These are phyloP conservation scores for Lactifluus hygrophoroides DNA, from an alignment of 768 basidiomycete genomes.

Conservation along the genomic window DNA sequence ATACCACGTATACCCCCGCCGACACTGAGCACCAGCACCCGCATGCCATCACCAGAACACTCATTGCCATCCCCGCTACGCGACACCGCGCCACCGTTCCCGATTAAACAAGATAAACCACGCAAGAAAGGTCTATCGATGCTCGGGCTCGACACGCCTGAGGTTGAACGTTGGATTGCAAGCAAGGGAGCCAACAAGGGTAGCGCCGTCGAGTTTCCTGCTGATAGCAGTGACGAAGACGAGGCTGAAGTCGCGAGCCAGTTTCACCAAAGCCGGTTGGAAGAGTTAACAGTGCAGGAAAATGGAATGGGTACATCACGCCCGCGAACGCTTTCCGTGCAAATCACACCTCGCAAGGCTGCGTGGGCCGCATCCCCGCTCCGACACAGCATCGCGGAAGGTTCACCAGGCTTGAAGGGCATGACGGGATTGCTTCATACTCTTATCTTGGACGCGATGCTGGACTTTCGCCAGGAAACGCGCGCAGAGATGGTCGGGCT, in stretches of 20 bases:
- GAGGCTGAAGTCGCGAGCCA: conserved; percentile 22
- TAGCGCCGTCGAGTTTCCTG: conserved; percentile 33
- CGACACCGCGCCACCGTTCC: conserved; percentile 28
- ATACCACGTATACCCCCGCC: conserved; percentile 2
- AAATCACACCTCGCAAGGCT: conserved; percentile 49
- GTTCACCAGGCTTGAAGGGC: conserved; percentile 32
- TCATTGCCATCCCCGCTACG: conserved; percentile 11
- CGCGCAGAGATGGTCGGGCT: conserved; percentile 65
- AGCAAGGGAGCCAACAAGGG: conserved; percentile 27
- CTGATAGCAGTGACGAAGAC: conserved; percentile 37
- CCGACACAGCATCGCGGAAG: conserved; percentile 32
- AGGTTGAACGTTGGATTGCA: conserved; percentile 45
- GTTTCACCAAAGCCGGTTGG: conserved; percentile 26
- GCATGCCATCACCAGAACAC: conserved; percentile 19
- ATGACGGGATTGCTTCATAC: conserved; percentile 56
- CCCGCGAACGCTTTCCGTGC: conserved; percentile 29
- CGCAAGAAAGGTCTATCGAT: conserved; percentile 20
- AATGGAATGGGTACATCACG: conserved; percentile 31
- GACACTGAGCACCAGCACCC: conserved; percentile 2
- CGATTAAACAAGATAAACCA: conserved; percentile 20
- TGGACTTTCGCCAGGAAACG: conserved; percentile 62
- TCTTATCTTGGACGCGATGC: conserved; percentile 64
- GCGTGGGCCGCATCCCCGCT: conserved; percentile 22
- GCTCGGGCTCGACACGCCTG: conserved; percentile 44
- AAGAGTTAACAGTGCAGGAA: conserved; percentile 41